These are phyloP conservation scores for Trypanosoma lewisi DNA, from an alignment of 208 protist species.

Conservation along the genomic window DNA sequence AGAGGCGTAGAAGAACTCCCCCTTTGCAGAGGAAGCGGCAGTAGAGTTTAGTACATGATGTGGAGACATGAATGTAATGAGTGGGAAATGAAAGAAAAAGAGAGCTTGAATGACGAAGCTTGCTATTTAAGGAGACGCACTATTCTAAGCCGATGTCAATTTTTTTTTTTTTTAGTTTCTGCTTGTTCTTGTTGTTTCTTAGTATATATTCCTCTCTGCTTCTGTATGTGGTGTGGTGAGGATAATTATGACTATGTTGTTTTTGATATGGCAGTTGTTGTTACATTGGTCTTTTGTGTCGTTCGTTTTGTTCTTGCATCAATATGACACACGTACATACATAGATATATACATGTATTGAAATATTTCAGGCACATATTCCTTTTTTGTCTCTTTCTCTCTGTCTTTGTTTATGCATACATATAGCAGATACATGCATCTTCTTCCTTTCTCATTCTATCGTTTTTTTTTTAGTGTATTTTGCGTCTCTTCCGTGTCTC, in stretches of 20 bases:
- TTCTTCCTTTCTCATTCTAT: too few species aligned
- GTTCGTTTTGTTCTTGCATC: too few species aligned
- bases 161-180: neutral
- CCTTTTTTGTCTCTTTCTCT: too few species aligned
- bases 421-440: neutral
- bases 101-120: neutral
- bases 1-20: neutral
- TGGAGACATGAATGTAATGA: neutral
- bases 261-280: neutral
- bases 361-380: too few species aligned
- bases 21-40: neutral
- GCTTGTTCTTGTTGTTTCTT: neutral
- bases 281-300: neutral
- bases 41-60: neutral
- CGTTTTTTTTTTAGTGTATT: neutral
- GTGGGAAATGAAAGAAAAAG: neutral
- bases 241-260: neutral
- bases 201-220: neutral
- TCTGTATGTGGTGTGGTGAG: too few species aligned
- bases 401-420: too few species aligned
- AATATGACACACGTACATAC: too few species aligned
- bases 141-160: too few species aligned
- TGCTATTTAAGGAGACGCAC: too few species aligned
- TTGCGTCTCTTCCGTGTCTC: neutral
- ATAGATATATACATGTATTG: too few species aligned